phyloP scores from a whole-genome alignment of 2,329 filamentous ascomycete species.

The Colletotrichum chrysophilum region DNA sequence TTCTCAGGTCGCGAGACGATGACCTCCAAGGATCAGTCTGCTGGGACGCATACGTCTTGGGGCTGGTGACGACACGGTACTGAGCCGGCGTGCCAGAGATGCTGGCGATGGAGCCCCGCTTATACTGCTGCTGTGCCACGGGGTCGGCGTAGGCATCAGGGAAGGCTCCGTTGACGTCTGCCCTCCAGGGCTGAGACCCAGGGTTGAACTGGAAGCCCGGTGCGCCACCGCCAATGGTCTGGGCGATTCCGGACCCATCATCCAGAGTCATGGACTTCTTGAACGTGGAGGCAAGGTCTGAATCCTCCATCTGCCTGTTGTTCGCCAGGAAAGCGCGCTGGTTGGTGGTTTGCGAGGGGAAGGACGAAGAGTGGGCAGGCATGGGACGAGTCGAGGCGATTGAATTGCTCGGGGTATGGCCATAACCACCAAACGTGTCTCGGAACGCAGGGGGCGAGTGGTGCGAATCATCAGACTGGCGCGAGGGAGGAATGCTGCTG shows the following conservation, averaged over 20 bases:
- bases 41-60: conserved; percentile 28
- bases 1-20: conserved; percentile 36
- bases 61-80: conserved; percentile 29
- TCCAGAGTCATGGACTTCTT: conserved; percentile 38
- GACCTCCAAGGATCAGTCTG: conserved; percentile 44
- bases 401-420: conserved; percentile 49
- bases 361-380: conserved; percentile 50
- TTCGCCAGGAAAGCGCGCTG: conserved; percentile 40
- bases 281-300: conserved; percentile 39
- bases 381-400: conserved; percentile 52
- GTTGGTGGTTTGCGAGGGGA: conserved; percentile 48
- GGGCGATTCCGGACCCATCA: conserved; percentile 26
- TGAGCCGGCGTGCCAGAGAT: conserved; percentile 37
- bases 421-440: conserved; percentile 31
- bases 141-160: conserved; percentile 37
- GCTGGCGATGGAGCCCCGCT: conserved; percentile 45
- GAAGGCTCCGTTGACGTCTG: conserved; percentile 34
- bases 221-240: conserved; percentile 28
- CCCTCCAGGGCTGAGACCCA: conserved; percentile 50
- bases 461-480: conserved; percentile 52
- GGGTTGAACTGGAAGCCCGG: conserved; percentile 52
- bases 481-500: conserved; percentile 60
- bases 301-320: conserved; percentile 41
- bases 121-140: conserved; percentile 26
- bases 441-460: conserved; percentile 32